These are phyloP conservation scores for Phytophthora megakarya DNA, from an alignment of 352 stramenopile genomes.

Conservation along the genomic window DNA sequence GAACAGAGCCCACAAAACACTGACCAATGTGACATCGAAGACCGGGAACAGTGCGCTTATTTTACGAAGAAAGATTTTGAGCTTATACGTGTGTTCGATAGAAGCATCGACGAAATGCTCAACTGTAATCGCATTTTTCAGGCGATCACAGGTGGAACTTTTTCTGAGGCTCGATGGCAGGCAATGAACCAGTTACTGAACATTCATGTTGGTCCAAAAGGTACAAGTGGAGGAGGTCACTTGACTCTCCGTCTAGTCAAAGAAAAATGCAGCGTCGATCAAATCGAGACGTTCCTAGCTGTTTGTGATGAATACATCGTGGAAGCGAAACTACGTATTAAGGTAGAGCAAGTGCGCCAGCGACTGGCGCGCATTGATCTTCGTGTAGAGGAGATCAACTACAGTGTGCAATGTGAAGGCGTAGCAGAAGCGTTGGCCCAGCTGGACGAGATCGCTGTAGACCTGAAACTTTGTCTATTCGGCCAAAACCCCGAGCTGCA, in stretches of 20 bases:
- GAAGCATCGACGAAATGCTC: conserved; percentile 50
- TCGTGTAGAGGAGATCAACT: conserved; percentile 44
- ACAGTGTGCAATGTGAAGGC: conserved; percentile 42
- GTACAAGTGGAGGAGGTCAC: not conserved
- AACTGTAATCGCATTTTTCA: conserved; percentile 55
- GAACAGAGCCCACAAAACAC: not conserved
- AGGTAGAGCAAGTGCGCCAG: conserved; percentile 41
- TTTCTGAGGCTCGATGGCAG: conserved; percentile 49
- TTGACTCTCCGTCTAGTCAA: conserved; percentile 37
- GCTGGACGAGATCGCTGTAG: conserved; percentile 42
- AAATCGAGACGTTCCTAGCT: conserved; percentile 26
- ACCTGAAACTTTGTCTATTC: conserved; percentile 47
- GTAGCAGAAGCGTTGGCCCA: conserved; percentile 34
- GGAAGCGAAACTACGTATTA: conserved; percentile 48
- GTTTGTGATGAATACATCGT: conserved; percentile 63
- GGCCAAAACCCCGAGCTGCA: conserved; percentile 51
- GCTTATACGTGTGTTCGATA: conserved; percentile 41
- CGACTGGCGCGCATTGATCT: conserved; percentile 40
- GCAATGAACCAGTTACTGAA: conserved; percentile 30
- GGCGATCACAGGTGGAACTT: conserved; percentile 45
- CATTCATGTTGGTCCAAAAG: not conserved
- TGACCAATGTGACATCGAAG: conserved; percentile 1
- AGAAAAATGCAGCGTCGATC: conserved; percentile 18
- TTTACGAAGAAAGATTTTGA: conserved; percentile 40
- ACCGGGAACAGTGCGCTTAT: not conserved